These are phyloP conservation scores for Yamadazyma laniorum DNA, from an alignment of 805 yeast genomes.

Conservation along the genomic window DNA sequence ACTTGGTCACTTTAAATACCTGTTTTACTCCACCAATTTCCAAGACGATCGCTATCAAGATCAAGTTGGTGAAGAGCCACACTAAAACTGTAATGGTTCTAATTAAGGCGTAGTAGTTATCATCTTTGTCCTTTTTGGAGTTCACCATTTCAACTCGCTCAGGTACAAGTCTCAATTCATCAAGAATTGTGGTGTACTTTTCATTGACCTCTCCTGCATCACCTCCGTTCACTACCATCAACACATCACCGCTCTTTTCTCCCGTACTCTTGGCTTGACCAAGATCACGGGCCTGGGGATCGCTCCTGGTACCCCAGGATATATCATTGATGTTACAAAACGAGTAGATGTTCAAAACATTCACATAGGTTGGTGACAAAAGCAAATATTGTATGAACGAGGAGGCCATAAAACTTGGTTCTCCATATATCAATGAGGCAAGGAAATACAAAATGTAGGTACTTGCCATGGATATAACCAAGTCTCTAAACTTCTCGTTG, in stretches of 20 bases:
- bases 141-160: constrained; percentile 22
- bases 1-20: constrained; percentile 28
- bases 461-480: constrained; percentile 79
- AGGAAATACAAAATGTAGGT: constrained; percentile 80
- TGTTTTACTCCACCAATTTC: constrained; percentile 75
- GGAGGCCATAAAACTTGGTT: constrained; percentile 92
- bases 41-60: constrained; percentile 77
- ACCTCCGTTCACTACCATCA: constrained; percentile 58
- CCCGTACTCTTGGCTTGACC: constrained; percentile 74
- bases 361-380: constrained; percentile 85
- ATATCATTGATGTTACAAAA: constrained; percentile 95
- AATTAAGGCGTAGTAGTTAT: constrained; percentile 84
- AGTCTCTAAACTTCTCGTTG: constrained; percentile 75
- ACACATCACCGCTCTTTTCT: constrained; percentile 31
- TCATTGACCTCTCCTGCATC: constrained; percentile 74
- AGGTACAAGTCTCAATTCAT: constrained; percentile 47
- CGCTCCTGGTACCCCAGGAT: constrained; percentile 97
- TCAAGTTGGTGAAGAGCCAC: constrained; percentile 87
- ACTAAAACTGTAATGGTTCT: constrained; percentile 84
- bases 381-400: constrained; percentile 81
- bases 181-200: constrained; percentile 63
- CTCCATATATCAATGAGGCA: constrained; percentile 78
- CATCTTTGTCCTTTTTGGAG: constrained; percentile 40
- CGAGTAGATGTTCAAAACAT: constrained; percentile 89
- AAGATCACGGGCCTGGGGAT: constrained; percentile 60